Evolutionary conservation across 768 basidiomycete genomes (phyloP).

Genomic region (Dioszegia aurantiaca): DNA sequence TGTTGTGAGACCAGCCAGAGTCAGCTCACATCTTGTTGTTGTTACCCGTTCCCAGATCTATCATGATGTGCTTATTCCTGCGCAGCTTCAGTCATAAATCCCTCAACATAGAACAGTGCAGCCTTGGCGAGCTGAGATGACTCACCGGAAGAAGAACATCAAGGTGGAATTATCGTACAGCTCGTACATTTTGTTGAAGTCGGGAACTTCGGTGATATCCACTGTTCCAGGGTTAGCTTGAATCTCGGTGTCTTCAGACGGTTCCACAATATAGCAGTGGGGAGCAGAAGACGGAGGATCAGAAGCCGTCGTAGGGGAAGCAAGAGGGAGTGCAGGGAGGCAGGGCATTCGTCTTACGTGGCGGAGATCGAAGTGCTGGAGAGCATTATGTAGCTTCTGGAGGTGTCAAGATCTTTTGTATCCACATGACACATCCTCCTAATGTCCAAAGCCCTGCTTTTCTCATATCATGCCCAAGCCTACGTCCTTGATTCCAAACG

Average conservation of each 20-base stretch:
- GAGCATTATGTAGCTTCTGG: no score
- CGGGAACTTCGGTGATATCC: conserved; percentile 94
- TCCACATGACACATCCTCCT: no score
- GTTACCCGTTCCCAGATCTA: conserved; percentile 98
- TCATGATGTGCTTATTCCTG: conserved; percentile 99
- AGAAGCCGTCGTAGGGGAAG: background rate
- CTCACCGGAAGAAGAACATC: conserved; percentile 97
- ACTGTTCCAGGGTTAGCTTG: conserved; percentile 49
- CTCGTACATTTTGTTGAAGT: conserved; percentile 99
- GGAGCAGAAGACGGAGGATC: no score
- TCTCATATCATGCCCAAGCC: no score
- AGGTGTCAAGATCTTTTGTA: no score
- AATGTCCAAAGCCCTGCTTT: no score
- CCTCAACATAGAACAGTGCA: background rate
- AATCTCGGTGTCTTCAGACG: background rate
- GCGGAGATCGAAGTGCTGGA: no score
- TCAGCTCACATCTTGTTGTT: conserved; percentile 92
- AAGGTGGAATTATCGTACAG: conserved; percentile 92
- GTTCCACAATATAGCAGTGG: background rate
- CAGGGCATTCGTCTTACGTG: no score
- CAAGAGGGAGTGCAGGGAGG: background rate
- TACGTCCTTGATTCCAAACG: no score
- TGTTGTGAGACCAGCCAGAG: background rate
- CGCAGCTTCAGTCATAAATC: conserved; percentile 15
- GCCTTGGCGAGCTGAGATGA: background rate